Percentiles rank a stretch among this genome's conserved stretches.
Conservation (phyloP, 805 yeast genomes). For the Komagataella mondaviorum region DNA sequence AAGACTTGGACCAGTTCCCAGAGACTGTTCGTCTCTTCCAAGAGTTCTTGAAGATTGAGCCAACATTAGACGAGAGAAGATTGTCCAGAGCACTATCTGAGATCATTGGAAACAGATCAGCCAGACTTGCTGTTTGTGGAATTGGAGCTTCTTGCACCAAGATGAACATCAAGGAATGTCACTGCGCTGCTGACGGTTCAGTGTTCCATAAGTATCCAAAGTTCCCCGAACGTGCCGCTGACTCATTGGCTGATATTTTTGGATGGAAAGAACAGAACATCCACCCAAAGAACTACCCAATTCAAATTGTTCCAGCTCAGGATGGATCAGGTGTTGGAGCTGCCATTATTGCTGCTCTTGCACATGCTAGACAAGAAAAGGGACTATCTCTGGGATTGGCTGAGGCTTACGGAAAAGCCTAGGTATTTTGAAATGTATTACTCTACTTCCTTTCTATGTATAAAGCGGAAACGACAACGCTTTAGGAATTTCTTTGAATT, state of each 20-base stretch:
- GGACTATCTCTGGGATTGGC: conserved; percentile 54
- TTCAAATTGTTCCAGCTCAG: conserved; percentile 81
- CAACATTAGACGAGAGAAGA: conserved; percentile 74
- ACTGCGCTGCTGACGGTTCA: conserved; percentile 97
- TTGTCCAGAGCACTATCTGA: conserved; percentile 74
- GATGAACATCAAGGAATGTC: conserved; percentile 66
- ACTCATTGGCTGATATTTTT: conserved; percentile 82
- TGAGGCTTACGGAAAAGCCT: conserved; percentile 4
- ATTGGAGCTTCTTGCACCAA: conserved; percentile 91
- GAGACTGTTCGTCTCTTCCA: conserved; percentile 63
- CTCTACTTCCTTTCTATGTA: background rate
- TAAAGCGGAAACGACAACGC: background rate
- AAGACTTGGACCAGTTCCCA: conserved; percentile 72
- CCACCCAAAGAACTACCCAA: conserved; percentile 51
- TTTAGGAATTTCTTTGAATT: background rate
- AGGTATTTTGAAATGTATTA: background rate
- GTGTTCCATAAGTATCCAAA: conserved; percentile 90
- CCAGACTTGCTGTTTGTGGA: conserved; percentile 92
- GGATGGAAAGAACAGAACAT: conserved; percentile 47
- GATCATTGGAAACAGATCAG: conserved; percentile 85
- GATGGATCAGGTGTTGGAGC: conserved; percentile 99
- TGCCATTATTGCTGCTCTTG: conserved; percentile 92
- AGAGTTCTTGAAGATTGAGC: conserved; percentile 41
- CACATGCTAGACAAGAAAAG: conserved; percentile 61
- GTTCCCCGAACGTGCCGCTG: conserved; percentile 87